Evolutionary conservation across 2,329 filamentous ascomycete species (phyloP).

Genomic region (Cryphonectria parasitica): DNA sequence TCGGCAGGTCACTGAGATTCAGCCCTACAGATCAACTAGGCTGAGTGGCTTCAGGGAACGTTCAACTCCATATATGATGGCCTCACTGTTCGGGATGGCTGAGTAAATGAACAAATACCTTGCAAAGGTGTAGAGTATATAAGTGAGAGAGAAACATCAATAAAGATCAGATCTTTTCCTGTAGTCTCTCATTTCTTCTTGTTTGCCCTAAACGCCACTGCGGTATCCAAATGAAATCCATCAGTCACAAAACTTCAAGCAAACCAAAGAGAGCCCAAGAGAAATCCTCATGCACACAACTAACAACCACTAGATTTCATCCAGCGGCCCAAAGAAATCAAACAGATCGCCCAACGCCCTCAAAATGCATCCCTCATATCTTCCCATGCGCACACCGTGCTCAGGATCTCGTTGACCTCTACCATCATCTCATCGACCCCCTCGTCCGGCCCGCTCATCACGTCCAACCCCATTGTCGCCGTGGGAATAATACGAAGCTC

Average conservation of each 20-base stretch:
- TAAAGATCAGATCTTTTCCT: not conserved
- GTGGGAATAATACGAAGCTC: conserved; percentile 11
- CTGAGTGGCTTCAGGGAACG: not conserved
- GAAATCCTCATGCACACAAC: not conserved
- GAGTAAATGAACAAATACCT: no score
- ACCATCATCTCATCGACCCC: not conserved
- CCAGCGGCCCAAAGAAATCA: not conserved
- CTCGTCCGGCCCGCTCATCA: not conserved
- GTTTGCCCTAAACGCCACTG: not conserved
- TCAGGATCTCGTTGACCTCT: conserved; percentile 11
- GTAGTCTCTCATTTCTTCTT: not conserved
- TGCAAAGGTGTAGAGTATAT: no score
- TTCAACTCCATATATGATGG: not conserved
- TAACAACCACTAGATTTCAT: not conserved
- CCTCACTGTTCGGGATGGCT: not conserved
- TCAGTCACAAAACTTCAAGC: not conserved
- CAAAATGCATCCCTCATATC: conserved; percentile 17
- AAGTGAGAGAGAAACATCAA: no score
- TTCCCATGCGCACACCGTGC: conserved; percentile 10
- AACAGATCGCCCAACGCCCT: conserved; percentile 17
- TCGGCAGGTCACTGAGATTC: not conserved
- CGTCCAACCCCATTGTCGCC: not conserved
- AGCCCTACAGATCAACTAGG: not conserved
- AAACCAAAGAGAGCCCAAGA: not conserved
- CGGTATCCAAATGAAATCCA: not conserved